A percentile compares a stretch with the other conserved stretches of the same genome.
Conservation (phyloP, 495 filamentous ascomycete species). For the Aspergillus conjunctus region DNA sequence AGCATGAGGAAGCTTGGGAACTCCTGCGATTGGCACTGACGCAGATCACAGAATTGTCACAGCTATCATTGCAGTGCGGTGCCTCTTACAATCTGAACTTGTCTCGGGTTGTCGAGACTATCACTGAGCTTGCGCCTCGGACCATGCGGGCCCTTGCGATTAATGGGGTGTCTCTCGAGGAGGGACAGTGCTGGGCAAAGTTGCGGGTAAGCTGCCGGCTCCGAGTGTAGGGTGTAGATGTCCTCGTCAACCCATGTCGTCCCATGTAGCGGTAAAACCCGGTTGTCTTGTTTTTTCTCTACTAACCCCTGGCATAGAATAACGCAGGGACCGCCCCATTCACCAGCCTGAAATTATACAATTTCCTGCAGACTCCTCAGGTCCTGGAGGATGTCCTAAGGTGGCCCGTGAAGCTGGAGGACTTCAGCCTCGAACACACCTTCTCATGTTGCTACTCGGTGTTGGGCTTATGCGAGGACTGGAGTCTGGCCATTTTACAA, state of each 20-base stretch:
- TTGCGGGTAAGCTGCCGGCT: neutral
- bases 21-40: neutral
- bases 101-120: neutral
- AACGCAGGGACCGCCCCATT: neutral
- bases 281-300: neutral
- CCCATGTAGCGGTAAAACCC: neutral
- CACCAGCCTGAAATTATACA: neutral
- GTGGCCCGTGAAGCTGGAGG: conserved; percentile 1
- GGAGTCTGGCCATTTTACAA: conserved; percentile 16
- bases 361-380: neutral
- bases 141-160: neutral
- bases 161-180: neutral
- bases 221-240: neutral
- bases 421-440: neutral
- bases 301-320: neutral
- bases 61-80: neutral
- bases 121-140: neutral
- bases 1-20: neutral
- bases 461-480: neutral
- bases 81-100: neutral
- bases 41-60: neutral
- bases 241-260: neutral
- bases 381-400: conserved; percentile 5
- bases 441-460: neutral
- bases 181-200: neutral